Conservation (phyloP, 768 basidiomycete genomes). For the Calocybe cyanea region DNA sequence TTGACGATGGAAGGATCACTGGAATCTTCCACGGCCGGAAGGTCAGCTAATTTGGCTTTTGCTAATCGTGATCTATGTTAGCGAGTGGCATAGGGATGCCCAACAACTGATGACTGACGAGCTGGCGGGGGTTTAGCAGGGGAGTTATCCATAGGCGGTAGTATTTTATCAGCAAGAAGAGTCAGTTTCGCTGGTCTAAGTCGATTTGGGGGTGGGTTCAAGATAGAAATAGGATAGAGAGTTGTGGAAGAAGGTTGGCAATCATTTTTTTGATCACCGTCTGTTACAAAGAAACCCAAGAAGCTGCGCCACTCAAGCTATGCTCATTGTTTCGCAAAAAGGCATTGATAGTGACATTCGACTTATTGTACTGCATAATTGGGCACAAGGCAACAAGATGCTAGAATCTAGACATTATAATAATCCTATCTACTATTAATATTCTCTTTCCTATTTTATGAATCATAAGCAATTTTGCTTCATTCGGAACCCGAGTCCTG, state of each 20-base stretch:
- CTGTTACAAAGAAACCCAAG: background rate
- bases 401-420: no score
- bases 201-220: background rate
- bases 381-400: no score
- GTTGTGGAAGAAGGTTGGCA: background rate
- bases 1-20: constrained; percentile 2
- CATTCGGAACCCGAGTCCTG: constrained; percentile 14
- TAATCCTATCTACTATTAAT: no score
- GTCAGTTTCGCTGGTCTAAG: background rate
- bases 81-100: background rate
- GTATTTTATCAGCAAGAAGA: background rate
- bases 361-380: no score
- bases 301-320: no score
- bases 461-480: background rate
- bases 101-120: constrained; percentile 10
- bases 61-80: constrained; percentile 10
- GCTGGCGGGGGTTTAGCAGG: constrained; percentile 8
- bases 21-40: constrained; percentile 15
- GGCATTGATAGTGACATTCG: no score
- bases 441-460: no score
- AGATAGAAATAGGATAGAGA: background rate
- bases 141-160: constrained; percentile 5
- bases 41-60: constrained; percentile 10
- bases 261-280: background rate
- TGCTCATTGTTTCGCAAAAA: no score